Base-by-base conservation (phyloP, 805 yeast genomes). In the Diddensiella transvaalensis region DNA sequence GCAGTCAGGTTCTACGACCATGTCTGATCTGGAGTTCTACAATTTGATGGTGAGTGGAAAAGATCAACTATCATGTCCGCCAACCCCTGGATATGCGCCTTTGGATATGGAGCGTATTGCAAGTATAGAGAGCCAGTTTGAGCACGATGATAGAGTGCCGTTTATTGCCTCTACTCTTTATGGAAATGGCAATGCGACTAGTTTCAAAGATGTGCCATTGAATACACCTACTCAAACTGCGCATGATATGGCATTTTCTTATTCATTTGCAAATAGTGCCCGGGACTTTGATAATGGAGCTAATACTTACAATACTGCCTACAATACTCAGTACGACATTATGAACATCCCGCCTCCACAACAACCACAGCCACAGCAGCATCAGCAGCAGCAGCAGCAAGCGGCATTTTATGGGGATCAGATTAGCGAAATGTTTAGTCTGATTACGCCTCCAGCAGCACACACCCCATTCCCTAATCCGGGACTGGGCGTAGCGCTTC, bases 101-200 rank as follows among this genome's bases (percentile, higher is more conserved):
- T 44, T 42, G 30, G 52, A 49, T 23, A 45, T 45, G 44, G 39
- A 32, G 19, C 37, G 52, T 3, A 49, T 49, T 22, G 24, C 26
- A 18, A 22, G 40, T 40, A 40, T 49, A 11, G 45, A 49, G 23
- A 40, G 35, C 23, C 52, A 49, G 40, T 18, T 49, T 19, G 24
- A 40, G 29, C 44, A 40, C 10, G 38, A 22, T 5, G 44, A 48
- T n/a, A 32, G 35, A 10, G 26, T 42, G 2, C 52, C 52, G n/a
- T 49, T 22, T 29, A 49, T 49, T 30, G 49, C 52, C 15, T 49
- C 52, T 22, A 41, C 52, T 17, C 41, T 45, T 3, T 49, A 49
- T 22, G 44, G 52, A 22, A 33, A 11, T 21, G 23, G 22, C 4
- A 21, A 6, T 26, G 15, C 17, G 36, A 33, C 19, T 11, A 17